phyloP scores from a whole-genome alignment of 2,329 filamentous ascomycete species.

The Cordyceps militaris region DNA sequence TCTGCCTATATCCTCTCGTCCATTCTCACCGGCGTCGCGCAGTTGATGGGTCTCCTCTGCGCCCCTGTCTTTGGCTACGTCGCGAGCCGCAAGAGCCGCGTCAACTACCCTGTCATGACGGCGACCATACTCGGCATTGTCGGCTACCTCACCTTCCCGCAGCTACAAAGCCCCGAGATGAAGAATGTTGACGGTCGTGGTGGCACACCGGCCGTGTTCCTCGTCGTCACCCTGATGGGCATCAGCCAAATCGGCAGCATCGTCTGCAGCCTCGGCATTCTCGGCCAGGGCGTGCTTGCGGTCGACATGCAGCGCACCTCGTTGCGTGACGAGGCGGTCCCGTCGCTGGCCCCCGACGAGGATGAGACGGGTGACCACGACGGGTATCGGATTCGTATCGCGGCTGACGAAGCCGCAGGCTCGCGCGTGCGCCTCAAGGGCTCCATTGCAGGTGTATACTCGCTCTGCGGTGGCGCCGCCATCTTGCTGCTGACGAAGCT shows the following conservation, averaged over 20 bases:
- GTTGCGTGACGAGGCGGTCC: conserved; percentile 15
- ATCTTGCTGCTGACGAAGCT: conserved; percentile 89
- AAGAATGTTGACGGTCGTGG: conserved; percentile 56
- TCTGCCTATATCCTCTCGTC: conserved; percentile 83
- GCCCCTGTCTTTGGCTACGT: conserved; percentile 84
- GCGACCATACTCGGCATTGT: conserved; percentile 67
- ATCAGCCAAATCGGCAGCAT: conserved; percentile 95
- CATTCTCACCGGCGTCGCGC: conserved; percentile 80
- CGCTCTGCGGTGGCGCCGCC: conserved; percentile 78
- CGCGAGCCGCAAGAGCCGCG: conserved; percentile 57
- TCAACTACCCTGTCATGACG: conserved; percentile 67
- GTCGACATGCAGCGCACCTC: conserved; percentile 32
- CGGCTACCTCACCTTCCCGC: conserved; percentile 71
- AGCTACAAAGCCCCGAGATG: conserved; percentile 70
- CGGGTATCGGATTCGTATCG: conserved; percentile 32
- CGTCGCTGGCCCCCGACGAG: conserved; percentile 28
- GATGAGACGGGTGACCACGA: conserved; percentile 33
- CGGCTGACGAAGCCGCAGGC: conserved; percentile 26
- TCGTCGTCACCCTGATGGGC: conserved; percentile 74
- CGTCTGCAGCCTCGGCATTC: conserved; percentile 84
- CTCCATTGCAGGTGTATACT: conserved; percentile 91
- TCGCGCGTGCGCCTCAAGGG: conserved; percentile 68
- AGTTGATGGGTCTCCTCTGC: conserved; percentile 75
- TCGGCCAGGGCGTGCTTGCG: conserved; percentile 71
- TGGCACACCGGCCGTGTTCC: conserved; percentile 61